phyloP scores from a whole-genome alignment of 805 yeast genomes.

The Ogataea angusta region DNA sequence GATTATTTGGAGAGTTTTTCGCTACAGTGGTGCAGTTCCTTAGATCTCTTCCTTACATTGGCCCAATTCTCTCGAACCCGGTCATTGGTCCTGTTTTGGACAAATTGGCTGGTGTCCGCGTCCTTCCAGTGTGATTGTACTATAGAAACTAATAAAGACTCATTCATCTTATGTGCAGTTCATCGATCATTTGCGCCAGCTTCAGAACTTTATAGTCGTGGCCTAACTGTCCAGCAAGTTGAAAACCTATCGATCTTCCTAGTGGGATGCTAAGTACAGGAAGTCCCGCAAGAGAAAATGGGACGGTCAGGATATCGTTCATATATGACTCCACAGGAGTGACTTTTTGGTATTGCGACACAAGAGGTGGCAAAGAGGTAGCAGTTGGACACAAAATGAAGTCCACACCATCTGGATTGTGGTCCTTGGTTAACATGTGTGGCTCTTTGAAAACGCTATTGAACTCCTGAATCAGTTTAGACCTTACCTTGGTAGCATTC shows the following conservation, averaged over 20 bases:
- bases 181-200: constrained; percentile 18
- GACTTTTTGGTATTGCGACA: constrained; percentile 17
- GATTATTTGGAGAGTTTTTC: constrained; percentile 87
- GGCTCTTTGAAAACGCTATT: constrained; percentile 54
- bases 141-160: constrained; percentile 4
- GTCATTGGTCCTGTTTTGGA: constrained; percentile 72
- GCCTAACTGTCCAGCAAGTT: constrained; percentile 83
- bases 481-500: constrained; percentile 69
- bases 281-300: constrained; percentile 87
- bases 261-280: constrained; percentile 83
- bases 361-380: constrained; percentile 46
- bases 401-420: constrained; percentile 51
- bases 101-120: constrained; percentile 61
- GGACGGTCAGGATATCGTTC: constrained; percentile 84
- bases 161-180: constrained; percentile 5
- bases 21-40: constrained; percentile 84
- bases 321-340: constrained; percentile 59
- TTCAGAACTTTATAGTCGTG: constrained; percentile 65
- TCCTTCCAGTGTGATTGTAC: constrained; percentile 53
- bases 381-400: constrained; percentile 74
- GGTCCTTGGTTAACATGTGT: constrained; percentile 36
- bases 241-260: constrained; percentile 59
- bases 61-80: constrained; percentile 81
- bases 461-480: constrained; percentile 59
- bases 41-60: constrained; percentile 83